phyloP scores from a whole-genome alignment of 768 basidiomycete genomes.

The Leccinum ochraceum region DNA sequence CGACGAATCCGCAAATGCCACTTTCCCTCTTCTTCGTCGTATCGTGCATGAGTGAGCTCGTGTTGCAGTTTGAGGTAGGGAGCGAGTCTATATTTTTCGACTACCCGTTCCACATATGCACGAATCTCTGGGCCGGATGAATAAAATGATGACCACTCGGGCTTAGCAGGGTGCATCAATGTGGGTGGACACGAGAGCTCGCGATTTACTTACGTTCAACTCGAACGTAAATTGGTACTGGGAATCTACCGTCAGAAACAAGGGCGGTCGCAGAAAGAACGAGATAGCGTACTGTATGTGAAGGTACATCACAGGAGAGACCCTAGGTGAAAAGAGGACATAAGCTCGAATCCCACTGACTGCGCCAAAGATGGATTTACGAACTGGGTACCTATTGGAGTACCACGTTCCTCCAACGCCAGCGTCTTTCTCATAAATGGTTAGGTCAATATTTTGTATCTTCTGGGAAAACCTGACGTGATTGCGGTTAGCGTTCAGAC shows the following conservation, averaged over 20 bases:
- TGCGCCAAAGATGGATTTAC: constrained; percentile 16
- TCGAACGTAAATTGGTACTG: constrained; percentile 64
- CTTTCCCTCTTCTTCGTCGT: constrained; percentile 50
- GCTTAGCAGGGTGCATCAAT: background rate
- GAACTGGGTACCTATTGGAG: constrained; percentile 51
- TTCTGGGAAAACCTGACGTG: background rate
- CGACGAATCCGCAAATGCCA: constrained; percentile 55
- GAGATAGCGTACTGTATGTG: constrained; percentile 47
- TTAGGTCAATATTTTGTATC: constrained; percentile 48
- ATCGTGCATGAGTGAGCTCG: constrained; percentile 52
- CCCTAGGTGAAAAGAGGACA: constrained; percentile 37
- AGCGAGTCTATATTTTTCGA: constrained; percentile 55
- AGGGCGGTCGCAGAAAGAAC: background rate
- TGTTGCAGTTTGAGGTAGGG: constrained; percentile 57
- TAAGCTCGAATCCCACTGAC: background rate
- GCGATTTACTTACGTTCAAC: constrained; percentile 39
- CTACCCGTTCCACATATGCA: constrained; percentile 52
- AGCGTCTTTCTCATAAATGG: constrained; percentile 60
- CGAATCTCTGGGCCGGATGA: constrained; percentile 61
- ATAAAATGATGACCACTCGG: constrained; percentile 59
- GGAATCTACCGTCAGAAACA: background rate
- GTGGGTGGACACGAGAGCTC: background rate
- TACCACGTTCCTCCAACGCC: constrained; percentile 66
- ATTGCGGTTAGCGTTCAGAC: background rate
- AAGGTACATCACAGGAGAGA: constrained; percentile 60